These are phyloP conservation scores for Tetrastigma voinierianum DNA, from an alignment of 164 flowering plant genomes.

Conservation along the genomic window DNA sequence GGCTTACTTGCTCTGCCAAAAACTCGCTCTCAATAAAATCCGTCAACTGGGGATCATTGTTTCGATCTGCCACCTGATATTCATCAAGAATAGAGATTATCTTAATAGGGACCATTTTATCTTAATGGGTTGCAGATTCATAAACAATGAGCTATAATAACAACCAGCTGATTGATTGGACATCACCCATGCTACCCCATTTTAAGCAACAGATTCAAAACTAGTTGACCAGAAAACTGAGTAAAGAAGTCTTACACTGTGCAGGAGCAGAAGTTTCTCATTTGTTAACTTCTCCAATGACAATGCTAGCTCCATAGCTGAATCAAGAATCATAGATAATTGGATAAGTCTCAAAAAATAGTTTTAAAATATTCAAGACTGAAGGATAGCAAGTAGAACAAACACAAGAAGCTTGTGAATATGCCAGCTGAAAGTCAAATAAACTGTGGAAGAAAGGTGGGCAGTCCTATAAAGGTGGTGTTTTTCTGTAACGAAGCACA, in stretches of 20 bases:
- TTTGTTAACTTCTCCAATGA: conserved; percentile 68
- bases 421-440: background rate
- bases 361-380: background rate
- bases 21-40: conserved; percentile 43
- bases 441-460: background rate
- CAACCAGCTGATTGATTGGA: too few species aligned
- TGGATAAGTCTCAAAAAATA: background rate
- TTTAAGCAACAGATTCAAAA: background rate
- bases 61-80: conserved; percentile 27
- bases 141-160: background rate
- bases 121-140: background rate
- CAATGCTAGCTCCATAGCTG: conserved; percentile 74
- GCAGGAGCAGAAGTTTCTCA: conserved; percentile 55
- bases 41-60: conserved; percentile 32
- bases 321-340: conserved; percentile 8
- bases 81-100: background rate
- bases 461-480: background rate
- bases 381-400: background rate
- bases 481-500: too few species aligned
- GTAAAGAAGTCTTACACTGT: conserved; percentile 32
- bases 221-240: background rate
- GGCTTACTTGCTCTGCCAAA: conserved; percentile 31
- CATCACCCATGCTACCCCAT: background rate
- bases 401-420: background rate
- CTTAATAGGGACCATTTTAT: too few species aligned